Evolutionary conservation across 1,284 basidiomycete species (phyloP).

Genomic region (Afroboletus lepidellus): DNA sequence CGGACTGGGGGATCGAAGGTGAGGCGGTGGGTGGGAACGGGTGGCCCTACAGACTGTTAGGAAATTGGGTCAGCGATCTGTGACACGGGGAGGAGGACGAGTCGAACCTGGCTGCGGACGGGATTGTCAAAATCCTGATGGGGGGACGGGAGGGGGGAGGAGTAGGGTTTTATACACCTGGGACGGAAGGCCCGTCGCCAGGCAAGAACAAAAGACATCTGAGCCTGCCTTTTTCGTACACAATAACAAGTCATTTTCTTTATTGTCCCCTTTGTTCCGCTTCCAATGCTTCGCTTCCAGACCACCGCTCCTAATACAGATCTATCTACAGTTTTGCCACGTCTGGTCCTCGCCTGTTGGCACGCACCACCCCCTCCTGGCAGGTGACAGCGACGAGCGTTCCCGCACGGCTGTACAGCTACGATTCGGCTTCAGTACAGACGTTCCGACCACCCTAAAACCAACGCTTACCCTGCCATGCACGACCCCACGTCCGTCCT

Average conservation of each 20-base stretch:
- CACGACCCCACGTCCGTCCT: constrained; percentile 73
- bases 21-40: constrained; percentile 11
- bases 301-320: constrained; percentile 11
- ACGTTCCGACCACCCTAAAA: background rate
- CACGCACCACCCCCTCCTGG: constrained; percentile 81
- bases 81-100: background rate
- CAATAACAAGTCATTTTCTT: constrained; percentile 28
- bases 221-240: constrained; percentile 27
- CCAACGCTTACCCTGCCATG: constrained; percentile 63
- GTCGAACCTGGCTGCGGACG: constrained; percentile 33
- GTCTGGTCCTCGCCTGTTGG: constrained; percentile 47
- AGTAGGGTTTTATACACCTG: constrained; percentile 25
- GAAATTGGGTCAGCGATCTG: constrained; percentile 7
- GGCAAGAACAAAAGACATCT: constrained; percentile 32
- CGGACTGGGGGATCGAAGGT: constrained; percentile 24
- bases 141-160: background rate
- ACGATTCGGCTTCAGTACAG: constrained; percentile 7
- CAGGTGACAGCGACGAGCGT: constrained; percentile 73
- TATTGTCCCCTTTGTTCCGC: constrained; percentile 22
- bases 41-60: constrained; percentile 28
- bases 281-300: constrained; percentile 19
- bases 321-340: constrained; percentile 21
- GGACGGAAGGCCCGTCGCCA: constrained; percentile 24
- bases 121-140: constrained; percentile 39
- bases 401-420: constrained; percentile 77